phyloP scores from a whole-genome alignment of 306 rosid genomes.

The Castanea sativa region DNA sequence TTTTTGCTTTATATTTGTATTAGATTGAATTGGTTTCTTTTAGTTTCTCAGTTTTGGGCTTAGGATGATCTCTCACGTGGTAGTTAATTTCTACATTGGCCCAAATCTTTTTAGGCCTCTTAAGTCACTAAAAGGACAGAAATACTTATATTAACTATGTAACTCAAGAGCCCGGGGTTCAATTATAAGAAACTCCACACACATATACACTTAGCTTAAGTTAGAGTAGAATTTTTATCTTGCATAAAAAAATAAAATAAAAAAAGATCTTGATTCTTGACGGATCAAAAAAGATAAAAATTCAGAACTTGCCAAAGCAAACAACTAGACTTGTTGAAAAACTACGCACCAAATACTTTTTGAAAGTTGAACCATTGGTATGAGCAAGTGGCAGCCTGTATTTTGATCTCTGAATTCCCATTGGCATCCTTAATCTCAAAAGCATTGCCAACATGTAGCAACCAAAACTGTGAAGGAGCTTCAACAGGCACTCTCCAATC shows the following conservation, averaged over 20 bases:
- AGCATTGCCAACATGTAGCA: conserved; percentile 85
- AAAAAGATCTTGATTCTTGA: background rate
- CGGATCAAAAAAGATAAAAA: background rate
- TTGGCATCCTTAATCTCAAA: conserved; percentile 35
- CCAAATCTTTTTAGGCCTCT: too few relatives aligned
- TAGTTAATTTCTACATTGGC: too few relatives aligned
- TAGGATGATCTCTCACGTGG: too few relatives aligned
- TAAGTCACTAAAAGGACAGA: too few relatives aligned
- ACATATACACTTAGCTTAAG: too few relatives aligned
- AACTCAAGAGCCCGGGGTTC: accelerated
- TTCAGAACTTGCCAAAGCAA: background rate
- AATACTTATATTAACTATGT: too few relatives aligned
- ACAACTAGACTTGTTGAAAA: background rate
- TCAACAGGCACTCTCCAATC: conserved; percentile 79
- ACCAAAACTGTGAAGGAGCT: conserved; percentile 81
- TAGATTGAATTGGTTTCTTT: too few relatives aligned
- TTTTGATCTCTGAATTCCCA: conserved; percentile 54
- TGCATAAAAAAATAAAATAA: background rate
- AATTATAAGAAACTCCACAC: accelerated
- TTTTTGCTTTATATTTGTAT: too few relatives aligned
- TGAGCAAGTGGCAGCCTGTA: conserved; percentile 79
- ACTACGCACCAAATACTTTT: conserved; percentile 58
- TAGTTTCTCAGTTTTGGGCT: too few relatives aligned
- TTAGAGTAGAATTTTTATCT: background rate
- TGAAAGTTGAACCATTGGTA: conserved; percentile 90